Base-by-base conservation (phyloP, 1,284 basidiomycete species). In the Trichosporon sp. region DNA sequence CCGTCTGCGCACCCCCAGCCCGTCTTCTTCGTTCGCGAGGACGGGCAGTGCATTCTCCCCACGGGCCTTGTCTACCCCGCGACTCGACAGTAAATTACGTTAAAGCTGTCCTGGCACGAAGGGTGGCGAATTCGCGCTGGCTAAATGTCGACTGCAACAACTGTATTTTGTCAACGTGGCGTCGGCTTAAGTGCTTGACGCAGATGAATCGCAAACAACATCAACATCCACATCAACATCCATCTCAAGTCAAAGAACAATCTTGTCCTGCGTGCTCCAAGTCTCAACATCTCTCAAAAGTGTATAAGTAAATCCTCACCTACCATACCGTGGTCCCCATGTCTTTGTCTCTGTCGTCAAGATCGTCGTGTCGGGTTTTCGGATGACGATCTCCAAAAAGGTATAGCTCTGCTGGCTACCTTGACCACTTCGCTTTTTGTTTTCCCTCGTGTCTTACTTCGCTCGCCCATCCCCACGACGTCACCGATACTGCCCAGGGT, bases 31-130 rank as follows among this genome's bases (percentile, higher is more conserved):
- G 88, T 95, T 65, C 86, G 93, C 63, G 86, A 87, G 8, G 94
- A 96, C 74, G 95, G 94, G 29, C 86, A 95, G 54, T 70, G 73
- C 68, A 88, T 96, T 67, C 90, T 95, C 83, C 94, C 95, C 3
- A 94, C 92, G n/a, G 86, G 83, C 72, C 84, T 88, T 58, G 85
- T 87, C 83, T 94, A 92, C 84, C 90, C 91, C 23, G 56, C 54
- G 8, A 37, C 19, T n/a, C n/a, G n/a, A n/a, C n/a, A n/a, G n/a
- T n/a, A n/a, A n/a, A n/a, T n/a, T n/a, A n/a, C n/a, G n/a, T n/a
- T n/a, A n/a, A n/a, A n/a, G n/a, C n/a, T n/a, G n/a, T n/a, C n/a
- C n/a, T n/a, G n/a, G n/a, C n/a, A n/a, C n/a, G n/a, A n/a, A n/a
- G n/a, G n/a, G n/a, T n/a, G n/a, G n/a, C n/a, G n/a, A n/a, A n/a